Evolutionary conservation across 441 rosid species (phyloP).

Genomic region (Brassica hybrid): DNA sequence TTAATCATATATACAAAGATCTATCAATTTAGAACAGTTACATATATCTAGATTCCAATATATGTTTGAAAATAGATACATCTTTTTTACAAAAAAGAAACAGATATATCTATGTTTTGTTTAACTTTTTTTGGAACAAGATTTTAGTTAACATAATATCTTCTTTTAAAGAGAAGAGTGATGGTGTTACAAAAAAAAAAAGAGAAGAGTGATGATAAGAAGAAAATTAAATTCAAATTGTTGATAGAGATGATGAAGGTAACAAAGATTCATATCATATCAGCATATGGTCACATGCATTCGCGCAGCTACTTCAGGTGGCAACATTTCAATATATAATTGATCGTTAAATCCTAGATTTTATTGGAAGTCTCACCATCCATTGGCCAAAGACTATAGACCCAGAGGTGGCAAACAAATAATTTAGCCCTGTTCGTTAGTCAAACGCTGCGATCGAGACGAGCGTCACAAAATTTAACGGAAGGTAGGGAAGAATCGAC

Average conservation of each 20-base stretch:
- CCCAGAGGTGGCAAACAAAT: not conserved
- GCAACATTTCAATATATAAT: conserved; percentile 22
- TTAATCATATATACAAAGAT: not conserved
- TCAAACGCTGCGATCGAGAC: too few species aligned
- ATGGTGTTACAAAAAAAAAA: not conserved
- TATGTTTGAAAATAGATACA: too few species aligned
- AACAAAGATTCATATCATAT: conserved; percentile 21
- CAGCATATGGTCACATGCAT: conserved; percentile 33
- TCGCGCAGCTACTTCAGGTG: conserved; percentile 30
- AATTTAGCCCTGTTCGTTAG: too few species aligned
- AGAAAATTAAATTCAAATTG: not conserved
- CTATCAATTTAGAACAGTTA: not conserved
- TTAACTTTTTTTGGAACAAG: too few species aligned
- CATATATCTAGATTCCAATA: too few species aligned
- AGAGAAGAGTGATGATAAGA: not conserved
- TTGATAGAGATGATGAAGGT: conserved; percentile 6
- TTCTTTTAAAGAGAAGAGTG: not conserved
- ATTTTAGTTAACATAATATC: not conserved
- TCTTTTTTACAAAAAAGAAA: not conserved
- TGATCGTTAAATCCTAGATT: conserved; percentile 9
- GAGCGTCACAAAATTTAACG: too few species aligned
- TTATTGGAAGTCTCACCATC: not conserved
- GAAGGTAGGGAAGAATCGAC: too few species aligned
- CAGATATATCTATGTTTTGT: too few species aligned
- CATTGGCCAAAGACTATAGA: not conserved